Conservation (phyloP, 2,329 filamentous ascomycete species). For the Ampelomyces quisqualis region DNA sequence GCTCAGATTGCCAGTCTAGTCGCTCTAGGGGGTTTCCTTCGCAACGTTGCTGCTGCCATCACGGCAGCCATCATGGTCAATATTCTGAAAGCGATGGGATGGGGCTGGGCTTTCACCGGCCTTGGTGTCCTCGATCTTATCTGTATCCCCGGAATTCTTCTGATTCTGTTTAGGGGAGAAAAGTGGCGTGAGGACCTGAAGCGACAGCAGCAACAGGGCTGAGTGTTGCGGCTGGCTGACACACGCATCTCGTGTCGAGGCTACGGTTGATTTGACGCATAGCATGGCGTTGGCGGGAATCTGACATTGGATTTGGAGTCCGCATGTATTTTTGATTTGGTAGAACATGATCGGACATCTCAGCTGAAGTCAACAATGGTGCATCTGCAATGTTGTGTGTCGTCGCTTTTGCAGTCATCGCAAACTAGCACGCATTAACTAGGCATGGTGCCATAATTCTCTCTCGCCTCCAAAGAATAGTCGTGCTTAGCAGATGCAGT, state of each 20-base stretch:
- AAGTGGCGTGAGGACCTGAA: slow-evolving; percentile 26
- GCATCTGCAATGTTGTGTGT: not conserved
- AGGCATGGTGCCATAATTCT: no score
- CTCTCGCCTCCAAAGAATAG: no score
- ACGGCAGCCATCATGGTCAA: slow-evolving; percentile 42
- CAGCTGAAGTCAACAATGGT: not conserved
- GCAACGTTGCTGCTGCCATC: slow-evolving; percentile 46
- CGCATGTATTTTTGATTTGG: not conserved
- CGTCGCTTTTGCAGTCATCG: not conserved
- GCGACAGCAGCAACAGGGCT: slow-evolving; percentile 13
- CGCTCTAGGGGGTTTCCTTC: slow-evolving; percentile 45
- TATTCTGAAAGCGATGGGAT: slow-evolving; percentile 41
- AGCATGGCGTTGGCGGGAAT: slow-evolving; percentile 16
- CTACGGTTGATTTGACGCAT: slow-evolving; percentile 9
- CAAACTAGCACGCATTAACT: no score
- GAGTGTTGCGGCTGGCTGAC: slow-evolving; percentile 1
- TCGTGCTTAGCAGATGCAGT: no score
- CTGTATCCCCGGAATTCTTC: slow-evolving; percentile 26
- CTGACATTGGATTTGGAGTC: not conserved
- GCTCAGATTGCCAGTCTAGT: slow-evolving; percentile 46
- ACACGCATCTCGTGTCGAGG: slow-evolving; percentile 3
- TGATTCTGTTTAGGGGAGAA: slow-evolving; percentile 24
- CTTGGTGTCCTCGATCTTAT: slow-evolving; percentile 39
- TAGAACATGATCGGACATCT: no score
- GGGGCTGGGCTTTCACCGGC: slow-evolving; percentile 47